phyloP scores from a whole-genome alignment of 1,284 basidiomycete genomes.

The Xerocomus minutiporus region DNA sequence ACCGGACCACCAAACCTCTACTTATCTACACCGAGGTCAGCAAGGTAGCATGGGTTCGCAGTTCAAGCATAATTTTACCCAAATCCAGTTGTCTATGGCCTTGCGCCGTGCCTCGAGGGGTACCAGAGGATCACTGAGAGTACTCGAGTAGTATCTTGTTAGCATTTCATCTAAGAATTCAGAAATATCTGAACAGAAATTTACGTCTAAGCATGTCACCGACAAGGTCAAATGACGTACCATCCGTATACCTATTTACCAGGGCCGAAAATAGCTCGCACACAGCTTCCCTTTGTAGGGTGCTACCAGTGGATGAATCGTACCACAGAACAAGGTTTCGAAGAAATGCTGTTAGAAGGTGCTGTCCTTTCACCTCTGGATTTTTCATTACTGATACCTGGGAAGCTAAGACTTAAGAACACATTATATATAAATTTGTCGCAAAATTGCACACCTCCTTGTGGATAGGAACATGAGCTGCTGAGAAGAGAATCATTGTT shows the following conservation, averaged over 20 bases:
- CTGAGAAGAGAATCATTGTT: constrained; percentile 62
- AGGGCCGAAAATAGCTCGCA: constrained; percentile 63
- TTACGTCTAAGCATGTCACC: background rate
- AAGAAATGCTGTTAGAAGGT: constrained; percentile 45
- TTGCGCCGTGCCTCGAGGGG: constrained; percentile 43
- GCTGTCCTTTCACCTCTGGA: constrained; percentile 27
- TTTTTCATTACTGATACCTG: constrained; percentile 44
- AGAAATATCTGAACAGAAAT: constrained; percentile 39
- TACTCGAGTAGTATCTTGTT: constrained; percentile 43
- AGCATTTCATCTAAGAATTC: constrained; percentile 44
- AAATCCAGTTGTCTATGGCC: constrained; percentile 63
- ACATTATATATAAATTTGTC: background rate
- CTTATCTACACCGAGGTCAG: constrained; percentile 49
- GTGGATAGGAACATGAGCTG: constrained; percentile 57
- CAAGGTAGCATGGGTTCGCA: constrained; percentile 7
- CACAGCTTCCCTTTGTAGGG: constrained; percentile 55
- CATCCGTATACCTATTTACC: constrained; percentile 71
- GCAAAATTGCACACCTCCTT: constrained; percentile 59
- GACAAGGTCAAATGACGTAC: constrained; percentile 34
- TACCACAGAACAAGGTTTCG: constrained; percentile 57
- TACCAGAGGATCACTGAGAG: constrained; percentile 36
- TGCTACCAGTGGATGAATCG: constrained; percentile 44
- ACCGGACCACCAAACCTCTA: constrained; percentile 75
- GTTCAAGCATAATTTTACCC: constrained; percentile 43
- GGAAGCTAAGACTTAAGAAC: background rate